Evolutionary conservation across 192 early-diverging fungal species (phyloP), one percentile per base, ranked within the genome.

Genomic region (Linnemannia exigua): DNA sequence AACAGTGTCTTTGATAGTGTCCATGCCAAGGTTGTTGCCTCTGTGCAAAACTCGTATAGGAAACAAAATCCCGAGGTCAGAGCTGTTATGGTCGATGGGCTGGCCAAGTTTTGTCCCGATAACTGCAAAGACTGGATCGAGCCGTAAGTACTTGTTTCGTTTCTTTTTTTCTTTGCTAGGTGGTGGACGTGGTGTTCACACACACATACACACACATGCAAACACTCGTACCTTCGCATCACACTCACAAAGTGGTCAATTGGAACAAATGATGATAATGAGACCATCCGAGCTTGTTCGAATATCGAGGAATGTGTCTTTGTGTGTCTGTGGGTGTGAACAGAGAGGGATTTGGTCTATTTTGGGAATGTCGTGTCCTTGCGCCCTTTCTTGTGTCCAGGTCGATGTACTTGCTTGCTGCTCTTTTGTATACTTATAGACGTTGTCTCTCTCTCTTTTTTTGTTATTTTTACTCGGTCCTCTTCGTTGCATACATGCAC

Each of bases 91-190:
- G 67, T 86, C n/a, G 48, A 86, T 67, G 77, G 69, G 5, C 1
- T 78, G 22, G 28, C 20, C 0, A 44, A 50, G 47, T 86, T 76
- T 76, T 86, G 83, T 72, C 83, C 78, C 33, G n/a, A 67, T 28
- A 86, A 86, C 67, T 80, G 83, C 36, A 20, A 79, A 16, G 83
- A 80, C 48, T 86, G 83, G 83, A 41, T 86, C 31, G 19, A 38
- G 15, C 83, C 83, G 81, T 83, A 83, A 77, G 81, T n/a, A n/a
- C n/a, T n/a, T 72, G 6, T 19, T 50, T 46, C 52, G 47, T 67
- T 20, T 38, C 68, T 61, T 28, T 61, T 33, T 52, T 25, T 9
- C 58, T 80, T 35, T 36, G 17, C 5, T 28, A 52, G 35, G 15
- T 22, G 15, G 12, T 63, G 1, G 8, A n/a, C n/a, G 3, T 63